These are phyloP conservation scores for Sporopachydermia lactativora DNA, from an alignment of 805 yeast species.

Conservation along the genomic window DNA sequence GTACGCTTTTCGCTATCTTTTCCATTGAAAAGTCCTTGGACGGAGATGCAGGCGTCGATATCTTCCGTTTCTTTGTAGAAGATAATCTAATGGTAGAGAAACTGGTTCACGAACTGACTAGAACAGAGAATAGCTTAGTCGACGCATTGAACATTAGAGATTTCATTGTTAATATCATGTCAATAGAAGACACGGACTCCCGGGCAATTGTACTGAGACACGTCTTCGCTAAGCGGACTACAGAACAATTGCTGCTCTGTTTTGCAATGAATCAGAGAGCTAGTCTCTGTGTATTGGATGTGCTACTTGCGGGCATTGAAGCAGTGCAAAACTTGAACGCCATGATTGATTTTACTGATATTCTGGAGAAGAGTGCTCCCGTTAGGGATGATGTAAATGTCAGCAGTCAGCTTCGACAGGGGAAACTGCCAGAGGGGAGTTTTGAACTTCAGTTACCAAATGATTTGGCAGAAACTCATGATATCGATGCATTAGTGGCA, in stretches of 20 bases:
- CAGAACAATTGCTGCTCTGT: no score
- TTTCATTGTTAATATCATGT: no score
- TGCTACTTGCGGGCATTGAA: background rate
- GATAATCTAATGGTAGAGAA: background rate
- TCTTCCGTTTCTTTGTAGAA: no score
- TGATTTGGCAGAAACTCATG: no score
- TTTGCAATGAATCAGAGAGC: no score
- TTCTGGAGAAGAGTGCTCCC: background rate
- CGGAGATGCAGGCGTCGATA: background rate
- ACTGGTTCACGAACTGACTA: background rate
- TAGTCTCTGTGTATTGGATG: background rate
- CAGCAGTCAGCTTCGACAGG: no score
- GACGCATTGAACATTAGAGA: background rate
- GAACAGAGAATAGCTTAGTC: background rate
- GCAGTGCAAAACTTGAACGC: background rate
- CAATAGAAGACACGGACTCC: no score
- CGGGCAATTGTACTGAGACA: background rate
- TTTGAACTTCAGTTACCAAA: no score
- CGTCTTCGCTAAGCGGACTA: background rate
- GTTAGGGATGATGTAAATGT: no score
- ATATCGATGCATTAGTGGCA: no score
- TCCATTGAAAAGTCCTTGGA: no score
- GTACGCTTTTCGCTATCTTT: background rate
- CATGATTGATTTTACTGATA: background rate
- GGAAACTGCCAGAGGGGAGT: no score